Base-by-base conservation (phyloP, 2,329 filamentous ascomycete species). In the Aspergillus persii region DNA sequence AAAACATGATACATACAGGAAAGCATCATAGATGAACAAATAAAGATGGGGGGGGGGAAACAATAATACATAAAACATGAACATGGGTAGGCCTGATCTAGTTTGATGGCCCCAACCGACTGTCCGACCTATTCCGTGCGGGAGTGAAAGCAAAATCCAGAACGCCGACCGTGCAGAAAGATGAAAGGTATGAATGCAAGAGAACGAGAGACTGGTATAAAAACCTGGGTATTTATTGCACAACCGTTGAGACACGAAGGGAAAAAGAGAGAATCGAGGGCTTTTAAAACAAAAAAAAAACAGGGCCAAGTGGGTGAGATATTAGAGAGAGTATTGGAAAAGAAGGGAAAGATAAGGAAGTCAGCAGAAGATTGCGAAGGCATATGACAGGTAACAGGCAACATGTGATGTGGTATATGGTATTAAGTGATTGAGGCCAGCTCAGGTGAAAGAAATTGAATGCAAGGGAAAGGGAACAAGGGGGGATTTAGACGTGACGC, bases 401-500 rank as follows among this genome's bases (percentile, higher is more conserved):
- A 23, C 18, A 23, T 23, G 18, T 23, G 15, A 46, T 46, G 11
- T 11, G 26, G 8, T 27, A 47, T 8, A 36, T n/a, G 29, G 27
- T 52, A 52, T 47, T 33, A 57, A 53, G 33, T 11, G 23, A 33
- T 26, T 47, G 39, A 63, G 59, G 50, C 61, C 55, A 58, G 58
- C 61, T 63, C 57, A 53, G 18, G 27, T 26, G 49, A 15, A 30
- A 36, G 11, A 29, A 36, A 8, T 44, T 11, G 3, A 47, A 46
- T 3, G 29, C 31, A 54, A 29, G 46, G 3, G 39, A 8, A 48
- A 52, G 36, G 15, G 69, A 64, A 57, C 63, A 64, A 62, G 67
- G 61, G 60, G 29, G 7, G 23, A 52, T 6, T 63, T 62, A 65
- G 30, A 61, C 64, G 59, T 72, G 67, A 36, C 76, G 74, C 53